phyloP scores from a whole-genome alignment of 768 basidiomycete genomes.

The Nevesoporus exiguus region DNA sequence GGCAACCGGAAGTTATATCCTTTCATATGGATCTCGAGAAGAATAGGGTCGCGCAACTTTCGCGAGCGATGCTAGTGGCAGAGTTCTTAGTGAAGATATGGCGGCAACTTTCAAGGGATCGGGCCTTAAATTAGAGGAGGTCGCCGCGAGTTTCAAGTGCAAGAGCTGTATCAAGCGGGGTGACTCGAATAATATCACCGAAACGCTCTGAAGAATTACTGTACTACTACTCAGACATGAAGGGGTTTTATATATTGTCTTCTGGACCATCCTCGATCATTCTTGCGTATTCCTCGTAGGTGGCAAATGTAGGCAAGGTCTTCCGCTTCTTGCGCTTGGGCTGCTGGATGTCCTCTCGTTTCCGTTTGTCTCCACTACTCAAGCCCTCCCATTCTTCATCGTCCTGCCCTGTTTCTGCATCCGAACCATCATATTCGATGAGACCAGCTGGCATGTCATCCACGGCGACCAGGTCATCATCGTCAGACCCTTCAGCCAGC shows the following conservation, averaged over 20 bases:
- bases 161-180: neutral
- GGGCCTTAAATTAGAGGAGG: too few species aligned
- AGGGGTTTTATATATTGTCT: constrained; percentile 20
- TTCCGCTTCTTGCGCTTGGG: constrained; percentile 63
- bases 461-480: constrained; percentile 63
- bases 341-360: constrained; percentile 38
- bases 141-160: too few species aligned
- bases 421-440: constrained; percentile 58
- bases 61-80: too few species aligned
- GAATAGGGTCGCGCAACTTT: too few species aligned
- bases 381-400: constrained; percentile 36
- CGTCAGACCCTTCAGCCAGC: constrained; percentile 63
- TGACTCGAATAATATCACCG: neutral
- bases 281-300: constrained; percentile 81
- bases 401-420: constrained; percentile 27
- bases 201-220: neutral
- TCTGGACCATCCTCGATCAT: constrained; percentile 67
- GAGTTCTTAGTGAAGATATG: too few species aligned
- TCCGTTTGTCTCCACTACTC: constrained; percentile 53
- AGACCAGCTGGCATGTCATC: constrained; percentile 54
- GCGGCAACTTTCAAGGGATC: too few species aligned
- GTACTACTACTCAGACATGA: neutral
- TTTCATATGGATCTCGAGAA: too few species aligned
- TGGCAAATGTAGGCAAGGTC: constrained; percentile 76
- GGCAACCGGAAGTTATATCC: too few species aligned